Conservation (phyloP, 2,329 filamentous ascomycete genomes). For the Fragosphaeria purpurea region DNA sequence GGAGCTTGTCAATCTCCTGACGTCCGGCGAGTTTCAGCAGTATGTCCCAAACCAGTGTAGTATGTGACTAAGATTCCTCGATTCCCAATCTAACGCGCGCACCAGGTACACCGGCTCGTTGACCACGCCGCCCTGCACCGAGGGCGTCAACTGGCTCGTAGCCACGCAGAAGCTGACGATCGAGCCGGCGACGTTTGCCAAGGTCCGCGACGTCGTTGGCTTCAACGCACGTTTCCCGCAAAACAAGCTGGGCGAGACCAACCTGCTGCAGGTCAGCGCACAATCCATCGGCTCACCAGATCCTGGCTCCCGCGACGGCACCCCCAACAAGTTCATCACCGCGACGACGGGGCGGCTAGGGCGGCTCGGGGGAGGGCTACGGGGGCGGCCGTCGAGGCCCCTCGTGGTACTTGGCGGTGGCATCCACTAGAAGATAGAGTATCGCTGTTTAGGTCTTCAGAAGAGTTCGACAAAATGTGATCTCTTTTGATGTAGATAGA, state of each 20-base stretch:
- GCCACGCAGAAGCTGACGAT: constrained; percentile 31
- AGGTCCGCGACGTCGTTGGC: constrained; percentile 32
- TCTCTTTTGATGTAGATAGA: no score
- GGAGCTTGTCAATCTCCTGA: constrained; percentile 28
- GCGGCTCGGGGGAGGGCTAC: no score
- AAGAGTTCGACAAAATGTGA: no score
- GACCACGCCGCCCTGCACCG: constrained; percentile 39
- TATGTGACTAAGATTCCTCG: neutral
- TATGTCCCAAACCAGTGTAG: constrained; percentile 11
- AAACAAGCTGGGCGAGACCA: constrained; percentile 28
- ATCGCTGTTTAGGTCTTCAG: no score
- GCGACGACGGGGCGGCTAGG: no score
- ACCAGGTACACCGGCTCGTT: constrained; percentile 34
- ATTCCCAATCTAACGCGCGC: neutral
- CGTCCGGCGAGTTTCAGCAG: constrained; percentile 28
- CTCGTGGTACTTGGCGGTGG: no score
- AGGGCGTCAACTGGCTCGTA: constrained; percentile 38
- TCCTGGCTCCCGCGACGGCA: neutral
- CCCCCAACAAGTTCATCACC: no score
- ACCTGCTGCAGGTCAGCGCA: constrained; percentile 17
- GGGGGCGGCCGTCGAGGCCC: no score
- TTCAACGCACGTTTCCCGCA: constrained; percentile 39
- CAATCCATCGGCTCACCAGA: neutral
- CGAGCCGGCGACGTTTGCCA: constrained; percentile 26
- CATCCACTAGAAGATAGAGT: no score